Conservation (phyloP, 306 rosid genomes). For the Carpinus fangiana region DNA sequence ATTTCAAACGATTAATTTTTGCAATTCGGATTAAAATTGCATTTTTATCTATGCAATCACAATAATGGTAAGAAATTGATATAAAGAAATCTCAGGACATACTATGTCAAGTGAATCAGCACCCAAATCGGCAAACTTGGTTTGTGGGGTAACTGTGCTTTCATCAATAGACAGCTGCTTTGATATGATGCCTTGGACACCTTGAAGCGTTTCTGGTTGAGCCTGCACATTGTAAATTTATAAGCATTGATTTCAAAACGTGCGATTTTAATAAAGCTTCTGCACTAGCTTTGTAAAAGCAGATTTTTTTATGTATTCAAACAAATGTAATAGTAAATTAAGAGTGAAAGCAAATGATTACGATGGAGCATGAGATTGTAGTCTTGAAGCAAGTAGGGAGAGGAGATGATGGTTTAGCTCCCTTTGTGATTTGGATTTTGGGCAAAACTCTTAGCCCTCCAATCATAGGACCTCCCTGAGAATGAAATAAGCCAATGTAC, state of each 20-base stretch:
- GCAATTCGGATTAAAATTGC: no score
- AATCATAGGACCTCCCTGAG: conserved; percentile 46
- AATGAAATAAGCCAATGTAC: neutral
- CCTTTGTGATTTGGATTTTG: conserved; percentile 29
- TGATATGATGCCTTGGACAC: conserved; percentile 57
- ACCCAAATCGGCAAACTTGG: conserved; percentile 67
- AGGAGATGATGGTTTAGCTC: conserved; percentile 25
- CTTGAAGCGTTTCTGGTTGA: conserved; percentile 51
- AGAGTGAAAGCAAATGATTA: conserved; percentile 14
- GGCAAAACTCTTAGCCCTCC: conserved; percentile 43
- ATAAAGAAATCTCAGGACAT: conserved; percentile 2
- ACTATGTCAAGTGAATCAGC: conserved; percentile 74
- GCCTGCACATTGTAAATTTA: conserved; percentile 32
- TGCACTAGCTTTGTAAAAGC: no score
- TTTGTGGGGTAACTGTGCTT: conserved; percentile 46
- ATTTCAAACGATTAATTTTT: no score
- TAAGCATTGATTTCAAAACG: neutral
- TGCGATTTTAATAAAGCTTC: no score
- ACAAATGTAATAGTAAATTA: no score
- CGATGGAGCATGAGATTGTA: conserved; percentile 50
- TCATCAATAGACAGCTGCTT: conserved; percentile 67
- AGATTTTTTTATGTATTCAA: no score
- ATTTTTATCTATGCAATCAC: no score
- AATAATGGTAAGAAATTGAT: no score
- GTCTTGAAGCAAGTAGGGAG: conserved; percentile 35